Conservation (phyloP, 352 stramenopile species). For the Globisporangium mamillatum region DNA sequence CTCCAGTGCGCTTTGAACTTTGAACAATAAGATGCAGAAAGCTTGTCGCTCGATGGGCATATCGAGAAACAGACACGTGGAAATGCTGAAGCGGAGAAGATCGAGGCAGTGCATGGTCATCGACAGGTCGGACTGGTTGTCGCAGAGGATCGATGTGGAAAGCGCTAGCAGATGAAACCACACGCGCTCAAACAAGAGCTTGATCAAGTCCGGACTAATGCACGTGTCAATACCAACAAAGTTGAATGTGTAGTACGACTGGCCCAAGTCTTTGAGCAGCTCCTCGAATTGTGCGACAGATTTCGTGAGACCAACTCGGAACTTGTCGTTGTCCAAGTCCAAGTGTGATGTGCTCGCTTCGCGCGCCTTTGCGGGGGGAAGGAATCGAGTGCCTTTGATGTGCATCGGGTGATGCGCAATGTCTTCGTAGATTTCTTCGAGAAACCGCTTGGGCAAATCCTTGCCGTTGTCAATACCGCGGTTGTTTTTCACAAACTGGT, state of each 20-base stretch:
- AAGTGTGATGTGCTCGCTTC: slow-evolving; percentile 40
- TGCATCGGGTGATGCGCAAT: slow-evolving; percentile 93
- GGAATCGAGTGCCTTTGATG: slow-evolving; percentile 71
- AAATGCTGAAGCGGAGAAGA: slow-evolving; percentile 77
- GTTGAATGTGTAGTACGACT: slow-evolving; percentile 85
- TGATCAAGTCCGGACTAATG: slow-evolving; percentile 90
- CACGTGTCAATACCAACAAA: slow-evolving; percentile 89
- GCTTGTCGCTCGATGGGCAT: slow-evolving; percentile 75
- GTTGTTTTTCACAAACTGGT: slow-evolving; percentile 98
- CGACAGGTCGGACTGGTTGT: slow-evolving; percentile 72
- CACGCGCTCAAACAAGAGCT: slow-evolving; percentile 90
- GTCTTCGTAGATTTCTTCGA: slow-evolving; percentile 95
- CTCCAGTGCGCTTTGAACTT: slow-evolving; percentile 64
- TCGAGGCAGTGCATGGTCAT: slow-evolving; percentile 82
- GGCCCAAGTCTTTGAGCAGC: slow-evolving; percentile 80
- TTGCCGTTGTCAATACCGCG: slow-evolving; percentile 90
- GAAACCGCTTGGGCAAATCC: slow-evolving; percentile 89
- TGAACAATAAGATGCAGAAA: slow-evolving; percentile 73
- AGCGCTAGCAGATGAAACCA: slow-evolving; percentile 94
- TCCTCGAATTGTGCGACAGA: slow-evolving; percentile 81
- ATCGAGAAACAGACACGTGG: slow-evolving; percentile 77
- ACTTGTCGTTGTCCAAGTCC: slow-evolving; percentile 78
- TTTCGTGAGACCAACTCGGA: slow-evolving; percentile 60
- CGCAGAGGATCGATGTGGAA: slow-evolving; percentile 79
- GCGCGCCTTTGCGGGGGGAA: slow-evolving; percentile 40